phyloP scores from a whole-genome alignment of 768 basidiomycete species.

The Trametopsis cervina region DNA sequence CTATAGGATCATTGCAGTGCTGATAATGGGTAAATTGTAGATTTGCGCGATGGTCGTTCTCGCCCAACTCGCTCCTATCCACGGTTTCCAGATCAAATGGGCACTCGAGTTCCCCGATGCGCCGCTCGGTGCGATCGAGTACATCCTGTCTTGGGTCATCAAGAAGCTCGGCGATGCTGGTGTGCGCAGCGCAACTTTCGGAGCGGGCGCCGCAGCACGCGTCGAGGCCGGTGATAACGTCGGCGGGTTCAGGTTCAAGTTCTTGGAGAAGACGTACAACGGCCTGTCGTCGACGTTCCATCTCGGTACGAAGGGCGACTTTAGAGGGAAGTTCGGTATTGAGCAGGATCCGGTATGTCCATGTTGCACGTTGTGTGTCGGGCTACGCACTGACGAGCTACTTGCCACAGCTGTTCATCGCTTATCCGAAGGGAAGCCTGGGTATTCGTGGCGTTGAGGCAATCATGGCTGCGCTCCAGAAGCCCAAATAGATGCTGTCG shows the following conservation, averaged over 20 bases:
- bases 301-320: conserved; percentile 31
- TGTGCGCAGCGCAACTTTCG: conserved; percentile 31
- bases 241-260: conserved; percentile 26
- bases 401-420: conserved; percentile 23
- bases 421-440: conserved; percentile 27
- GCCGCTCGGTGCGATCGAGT: conserved; percentile 33
- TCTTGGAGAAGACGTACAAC: conserved; percentile 34
- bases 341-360: conserved; percentile 25
- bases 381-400: conserved; percentile 1
- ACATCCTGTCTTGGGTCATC: conserved; percentile 32
- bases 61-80: conserved; percentile 31
- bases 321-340: conserved; percentile 30
- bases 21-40: conserved; percentile 12
- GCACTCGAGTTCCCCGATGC: conserved; percentile 37
- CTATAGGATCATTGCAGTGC: not conserved
- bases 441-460: conserved; percentile 28
- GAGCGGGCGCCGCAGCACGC: conserved; percentile 29
- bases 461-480: conserved; percentile 27
- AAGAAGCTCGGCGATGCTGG: conserved; percentile 31
- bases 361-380: not conserved
- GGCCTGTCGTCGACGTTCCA: conserved; percentile 28
- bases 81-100: conserved; percentile 42
- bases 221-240: conserved; percentile 27
- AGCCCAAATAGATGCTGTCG: conserved; percentile 23
- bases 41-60: conserved; percentile 33